Conservation (phyloP, 2,329 filamentous ascomycete species). For the Ceratocystis albifundus region DNA sequence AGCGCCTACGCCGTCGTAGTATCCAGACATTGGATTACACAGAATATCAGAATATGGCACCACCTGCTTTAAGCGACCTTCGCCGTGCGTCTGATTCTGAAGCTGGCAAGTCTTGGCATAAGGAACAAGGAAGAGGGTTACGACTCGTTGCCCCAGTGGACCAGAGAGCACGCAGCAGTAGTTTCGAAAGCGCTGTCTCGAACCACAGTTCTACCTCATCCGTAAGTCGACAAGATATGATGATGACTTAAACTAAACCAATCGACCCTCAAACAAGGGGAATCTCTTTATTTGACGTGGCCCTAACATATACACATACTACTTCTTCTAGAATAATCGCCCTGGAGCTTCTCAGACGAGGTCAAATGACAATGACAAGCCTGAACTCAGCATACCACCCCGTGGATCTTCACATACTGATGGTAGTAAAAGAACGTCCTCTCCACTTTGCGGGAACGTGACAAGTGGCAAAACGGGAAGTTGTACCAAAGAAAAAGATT, state of each 20-base stretch:
- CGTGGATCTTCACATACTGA: conserved; percentile 33
- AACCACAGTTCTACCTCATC: conserved; percentile 48
- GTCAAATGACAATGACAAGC: conserved; percentile 16
- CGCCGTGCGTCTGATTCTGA: conserved; percentile 25
- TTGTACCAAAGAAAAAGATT: conserved; percentile 28
- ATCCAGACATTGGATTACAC: conserved; percentile 53
- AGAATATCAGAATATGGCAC: conserved; percentile 31
- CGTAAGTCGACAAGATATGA: conserved; percentile 40
- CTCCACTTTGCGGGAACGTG: conserved; percentile 61
- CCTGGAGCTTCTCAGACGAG: conserved; percentile 1
- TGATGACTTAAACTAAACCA: background rate
- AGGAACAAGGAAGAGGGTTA: conserved; percentile 32
- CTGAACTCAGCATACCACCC: conserved; percentile 21
- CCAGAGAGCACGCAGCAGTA: conserved; percentile 40
- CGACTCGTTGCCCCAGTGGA: conserved; percentile 30
- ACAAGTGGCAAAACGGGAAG: conserved; percentile 46
- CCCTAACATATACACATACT: background rate
- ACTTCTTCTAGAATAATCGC: background rate
- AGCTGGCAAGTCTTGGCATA: conserved; percentile 23
- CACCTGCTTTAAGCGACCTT: conserved; percentile 18
- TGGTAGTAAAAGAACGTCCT: conserved; percentile 57
- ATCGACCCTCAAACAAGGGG: background rate
- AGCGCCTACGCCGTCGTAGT: conserved; percentile 70
- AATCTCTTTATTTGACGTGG: background rate
- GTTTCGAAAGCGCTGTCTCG: conserved; percentile 53